Conservation (phyloP, 306 rosid genomes). For the Ziziphus jujuba region DNA sequence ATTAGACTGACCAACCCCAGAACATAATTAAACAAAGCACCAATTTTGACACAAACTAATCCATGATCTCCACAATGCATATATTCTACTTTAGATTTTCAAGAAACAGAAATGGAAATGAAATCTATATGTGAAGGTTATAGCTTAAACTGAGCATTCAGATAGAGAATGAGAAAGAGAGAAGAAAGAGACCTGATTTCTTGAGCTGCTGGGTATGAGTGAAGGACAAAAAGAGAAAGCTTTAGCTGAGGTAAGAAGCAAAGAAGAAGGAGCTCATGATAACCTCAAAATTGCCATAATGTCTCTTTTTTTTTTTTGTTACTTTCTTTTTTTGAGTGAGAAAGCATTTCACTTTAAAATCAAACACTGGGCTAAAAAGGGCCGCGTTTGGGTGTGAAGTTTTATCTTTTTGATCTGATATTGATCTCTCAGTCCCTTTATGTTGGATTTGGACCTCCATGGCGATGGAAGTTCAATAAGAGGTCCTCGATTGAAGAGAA, state of each 20-base stretch:
- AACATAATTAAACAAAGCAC: constrained; percentile 23
- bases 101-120: background rate
- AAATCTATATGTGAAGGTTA: constrained; percentile 21
- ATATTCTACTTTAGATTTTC: constrained; percentile 5
- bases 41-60: constrained; percentile 17
- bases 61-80: constrained; percentile 37
- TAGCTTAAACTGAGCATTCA: constrained; percentile 3
- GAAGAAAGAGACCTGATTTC: constrained; percentile 49
- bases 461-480: constrained; percentile 44
- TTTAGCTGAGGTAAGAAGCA: constrained; percentile 29
- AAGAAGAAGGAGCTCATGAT: constrained; percentile 31
- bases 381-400: constrained; percentile 16
- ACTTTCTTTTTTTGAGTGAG: constrained; percentile 19
- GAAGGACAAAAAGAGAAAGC: constrained; percentile 28
- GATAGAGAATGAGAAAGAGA: constrained; percentile 21
- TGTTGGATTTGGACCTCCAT: constrained; percentile 20
- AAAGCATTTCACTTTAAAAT: constrained; percentile 29
- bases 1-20: constrained; percentile 17
- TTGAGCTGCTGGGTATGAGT: constrained; percentile 25
- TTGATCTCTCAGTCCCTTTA: constrained; percentile 21
- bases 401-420: constrained; percentile 21
- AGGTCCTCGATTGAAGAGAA: constrained; percentile 86
- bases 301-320: background rate
- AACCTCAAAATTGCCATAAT: constrained; percentile 33
- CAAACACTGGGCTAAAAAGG: constrained; percentile 14